These are phyloP conservation scores for Nitzschia sp. DNA, from an alignment of 108 stramenopile genomes.

Conservation along the genomic window DNA sequence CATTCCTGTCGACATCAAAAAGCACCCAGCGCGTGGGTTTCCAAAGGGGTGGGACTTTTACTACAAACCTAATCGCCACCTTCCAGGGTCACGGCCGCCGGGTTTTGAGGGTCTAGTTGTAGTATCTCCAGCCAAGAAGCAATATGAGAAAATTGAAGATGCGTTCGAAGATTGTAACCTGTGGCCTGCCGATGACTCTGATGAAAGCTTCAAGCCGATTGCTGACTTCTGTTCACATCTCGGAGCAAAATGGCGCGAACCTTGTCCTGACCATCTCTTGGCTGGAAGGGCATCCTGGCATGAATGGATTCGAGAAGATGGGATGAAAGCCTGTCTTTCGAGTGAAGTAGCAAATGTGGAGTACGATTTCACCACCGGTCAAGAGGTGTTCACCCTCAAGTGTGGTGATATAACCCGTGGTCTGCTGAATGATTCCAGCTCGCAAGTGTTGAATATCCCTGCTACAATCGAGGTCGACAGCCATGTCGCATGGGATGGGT, in stretches of 20 bases:
- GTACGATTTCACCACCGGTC: not conserved
- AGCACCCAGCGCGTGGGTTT: slow-evolving; percentile 3
- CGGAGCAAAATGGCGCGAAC: not conserved
- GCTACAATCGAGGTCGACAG: not conserved
- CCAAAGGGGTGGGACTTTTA: slow-evolving; percentile 6
- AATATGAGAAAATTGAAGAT: not conserved
- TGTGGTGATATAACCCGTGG: not conserved
- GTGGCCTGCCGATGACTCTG: not conserved
- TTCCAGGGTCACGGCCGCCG: not conserved
- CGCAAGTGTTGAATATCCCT: not conserved
- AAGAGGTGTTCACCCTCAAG: not conserved
- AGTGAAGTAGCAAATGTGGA: not conserved
- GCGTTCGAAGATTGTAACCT: not conserved
- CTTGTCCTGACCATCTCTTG: not conserved
- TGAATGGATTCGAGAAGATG: slow-evolving; percentile 13
- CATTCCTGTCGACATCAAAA: not conserved
- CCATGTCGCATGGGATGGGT: slow-evolving; percentile 18
- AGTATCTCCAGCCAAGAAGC: not conserved
- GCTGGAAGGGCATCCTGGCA: not conserved
- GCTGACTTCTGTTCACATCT: not conserved
- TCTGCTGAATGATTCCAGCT: not conserved
- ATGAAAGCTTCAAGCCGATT: not conserved
- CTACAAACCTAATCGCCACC: not conserved
- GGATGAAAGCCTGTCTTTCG: not conserved
- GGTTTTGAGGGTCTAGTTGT: not conserved